phyloP scores from a whole-genome alignment of 2,329 filamentous ascomycete species.

The Neophaeococcomyces aloes region DNA sequence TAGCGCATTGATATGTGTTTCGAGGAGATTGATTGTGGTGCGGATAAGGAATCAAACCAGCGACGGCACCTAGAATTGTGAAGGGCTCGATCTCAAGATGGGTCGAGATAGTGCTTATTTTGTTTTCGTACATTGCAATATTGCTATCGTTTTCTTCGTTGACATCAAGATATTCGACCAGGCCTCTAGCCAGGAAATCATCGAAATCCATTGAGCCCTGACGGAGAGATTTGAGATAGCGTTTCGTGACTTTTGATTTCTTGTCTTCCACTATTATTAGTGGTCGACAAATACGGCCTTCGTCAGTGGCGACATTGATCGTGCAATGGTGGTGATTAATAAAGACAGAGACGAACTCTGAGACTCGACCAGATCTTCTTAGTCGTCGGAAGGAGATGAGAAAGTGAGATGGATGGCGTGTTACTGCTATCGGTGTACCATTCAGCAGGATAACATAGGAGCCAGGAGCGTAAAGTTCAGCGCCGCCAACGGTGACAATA shows the following conservation, averaged over 20 bases:
- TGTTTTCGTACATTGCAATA: conserved; percentile 78
- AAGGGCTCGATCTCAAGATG: conserved; percentile 98
- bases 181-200: conserved; percentile 77
- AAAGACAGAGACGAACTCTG: conserved; percentile 92
- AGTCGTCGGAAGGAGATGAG: conserved; percentile 74
- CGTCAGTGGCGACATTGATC: conserved; percentile 91
- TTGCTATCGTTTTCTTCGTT: conserved; percentile 97
- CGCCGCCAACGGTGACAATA: conserved; percentile 67
- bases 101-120: conserved; percentile 73
- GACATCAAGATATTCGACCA: conserved; percentile 90
- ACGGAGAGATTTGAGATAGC: conserved; percentile 71
- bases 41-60: conserved; percentile 91
- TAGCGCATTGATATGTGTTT: conserved; percentile 98
- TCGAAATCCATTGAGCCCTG: conserved; percentile 82
- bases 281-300: conserved; percentile 90
- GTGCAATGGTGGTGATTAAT: conserved; percentile 88
- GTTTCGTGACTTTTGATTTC: conserved; percentile 65
- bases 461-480: conserved; percentile 74
- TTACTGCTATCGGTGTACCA: conserved; percentile 83
- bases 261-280: conserved; percentile 90
- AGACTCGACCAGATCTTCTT: conserved; percentile 80
- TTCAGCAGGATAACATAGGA: conserved; percentile 90
- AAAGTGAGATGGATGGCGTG: conserved; percentile 76
- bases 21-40: conserved; percentile 98
- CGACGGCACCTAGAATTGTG: conserved; percentile 88